These are phyloP conservation scores for Millerozyma acaciae DNA, from an alignment of 805 yeast genomes.

Conservation along the genomic window DNA sequence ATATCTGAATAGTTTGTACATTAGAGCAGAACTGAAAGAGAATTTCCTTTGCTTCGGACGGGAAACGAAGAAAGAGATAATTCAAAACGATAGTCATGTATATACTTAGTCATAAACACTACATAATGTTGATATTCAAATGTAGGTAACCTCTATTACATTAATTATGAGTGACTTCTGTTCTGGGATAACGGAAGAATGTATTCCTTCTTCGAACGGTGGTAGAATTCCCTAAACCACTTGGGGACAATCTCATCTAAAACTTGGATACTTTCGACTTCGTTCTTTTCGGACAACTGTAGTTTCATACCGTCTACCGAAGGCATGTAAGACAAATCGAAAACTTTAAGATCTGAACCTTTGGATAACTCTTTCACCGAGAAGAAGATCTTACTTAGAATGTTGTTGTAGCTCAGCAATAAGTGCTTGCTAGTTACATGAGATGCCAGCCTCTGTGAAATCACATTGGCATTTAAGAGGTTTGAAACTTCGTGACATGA, in stretches of 20 bases:
- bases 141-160: too few relatives aligned
- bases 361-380: neutral
- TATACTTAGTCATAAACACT: too few relatives aligned
- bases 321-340: neutral
- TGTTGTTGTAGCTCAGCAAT: constrained; percentile 14
- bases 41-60: too few relatives aligned
- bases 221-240: constrained; percentile 16
- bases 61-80: too few relatives aligned
- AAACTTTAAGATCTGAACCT: neutral
- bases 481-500: constrained; percentile 9
- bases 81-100: too few relatives aligned
- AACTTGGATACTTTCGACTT: neutral
- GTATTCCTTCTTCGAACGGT: too few relatives aligned
- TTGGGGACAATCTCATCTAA: constrained; percentile 12
- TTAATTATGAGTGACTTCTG: too few relatives aligned
- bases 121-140: too few relatives aligned
- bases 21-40: too few relatives aligned
- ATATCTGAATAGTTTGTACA: constrained; percentile 31
- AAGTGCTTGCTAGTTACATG: constrained; percentile 12
- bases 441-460: too few relatives aligned
- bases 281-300: neutral
- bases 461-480: too few relatives aligned
- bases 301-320: neutral
- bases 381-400: constrained; percentile 11
- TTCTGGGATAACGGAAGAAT: too few relatives aligned